Evolutionary conservation across 225 moss, liverwort and hornwort species (phyloP).

Genomic region (Polytrichum commune): DNA sequence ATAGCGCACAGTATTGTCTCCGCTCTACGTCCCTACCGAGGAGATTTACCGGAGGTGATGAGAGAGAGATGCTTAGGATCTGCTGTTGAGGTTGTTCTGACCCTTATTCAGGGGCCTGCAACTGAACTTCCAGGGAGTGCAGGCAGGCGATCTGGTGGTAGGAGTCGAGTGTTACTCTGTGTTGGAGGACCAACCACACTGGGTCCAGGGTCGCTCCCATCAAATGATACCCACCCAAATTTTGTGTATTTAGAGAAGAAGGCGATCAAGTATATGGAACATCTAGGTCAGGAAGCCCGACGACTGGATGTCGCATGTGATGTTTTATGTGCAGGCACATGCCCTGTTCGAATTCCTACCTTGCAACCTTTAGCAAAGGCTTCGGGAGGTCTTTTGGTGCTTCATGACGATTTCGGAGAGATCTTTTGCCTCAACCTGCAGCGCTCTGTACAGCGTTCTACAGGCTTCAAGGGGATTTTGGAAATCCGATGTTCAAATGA

Average conservation of each 20-base stretch:
- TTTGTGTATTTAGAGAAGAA: constrained; percentile 91
- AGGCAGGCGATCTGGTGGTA: constrained; percentile 88
- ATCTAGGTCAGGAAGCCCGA: constrained; percentile 81
- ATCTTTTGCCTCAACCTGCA: constrained; percentile 85
- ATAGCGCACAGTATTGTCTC: constrained; percentile 86
- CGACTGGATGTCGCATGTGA: constrained; percentile 86
- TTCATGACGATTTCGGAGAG: constrained; percentile 98
- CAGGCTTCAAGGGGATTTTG: constrained; percentile 84
- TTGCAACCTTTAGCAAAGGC: constrained; percentile 81
- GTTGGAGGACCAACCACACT: constrained; percentile 87
- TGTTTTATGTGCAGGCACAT: constrained; percentile 91
- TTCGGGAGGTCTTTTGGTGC: constrained; percentile 80
- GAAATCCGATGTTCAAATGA: constrained; percentile 88
- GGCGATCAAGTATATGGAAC: constrained; percentile 84
- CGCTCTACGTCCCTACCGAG: constrained; percentile 84
- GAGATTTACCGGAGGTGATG: constrained; percentile 63
- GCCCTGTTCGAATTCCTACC: constrained; percentile 84
- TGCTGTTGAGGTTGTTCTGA: constrained; percentile 81
- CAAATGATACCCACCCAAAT: constrained; percentile 69
- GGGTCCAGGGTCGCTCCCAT: constrained; percentile 79
- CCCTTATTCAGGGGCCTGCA: constrained; percentile 90
- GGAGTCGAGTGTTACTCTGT: constrained; percentile 88
- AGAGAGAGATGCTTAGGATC: constrained; percentile 92
- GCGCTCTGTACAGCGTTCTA: constrained; percentile 78
- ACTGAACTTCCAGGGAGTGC: constrained; percentile 75